Evolutionary conservation across 306 rosid genomes (phyloP), one percentile per base, ranked within the genome.

Genomic region (Cercis canadensis): DNA sequence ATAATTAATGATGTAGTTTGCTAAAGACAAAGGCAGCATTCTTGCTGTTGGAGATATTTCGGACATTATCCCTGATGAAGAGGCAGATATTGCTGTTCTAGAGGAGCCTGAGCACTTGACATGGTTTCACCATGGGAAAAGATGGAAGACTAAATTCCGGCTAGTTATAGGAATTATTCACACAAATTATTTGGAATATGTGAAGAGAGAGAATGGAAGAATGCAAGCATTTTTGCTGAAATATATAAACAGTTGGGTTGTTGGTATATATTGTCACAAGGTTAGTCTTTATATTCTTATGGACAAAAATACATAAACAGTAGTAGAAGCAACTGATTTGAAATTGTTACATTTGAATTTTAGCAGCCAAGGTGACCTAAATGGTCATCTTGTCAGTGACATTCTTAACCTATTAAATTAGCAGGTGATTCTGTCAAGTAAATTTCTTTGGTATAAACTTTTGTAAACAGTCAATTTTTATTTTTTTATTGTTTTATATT

Each of bases 91-190:
- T 78, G 99, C 99, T 67, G 83, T 94, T 74, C 94, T 94, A 29
- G 99, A 94, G 84, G 99, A 94, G 87, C 99, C 99, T 0, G 99
- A 94, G 76, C 97, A 94, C 75, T 83, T 94, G 52, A 94, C 99
- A 9, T 94, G 99, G 99, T 94, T 70, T 79, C 99, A 94, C 71
- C 99, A 94, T 75, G 99, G 99, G 78, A 91, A 84, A 76, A 87
- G 97, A 83, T 94, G 99, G 99, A 90, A 94, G 82, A 82, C 74
- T 58, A 91, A 94, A 80, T 94, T 94, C 75, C 66, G 75, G 49
- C 80, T 87, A 43, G 99, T 90, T 66, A 29, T 94, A 16, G 97
- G 99, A 74, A 87, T 94, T 52, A 80, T 94, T 67, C 99, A 94
- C 85, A 94, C 99, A 9, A 94, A 94, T 81, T 94, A 94, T 80